phyloP scores from a whole-genome alignment of 2,329 filamentous ascomycete genomes.

The Botrytis galanthina region DNA sequence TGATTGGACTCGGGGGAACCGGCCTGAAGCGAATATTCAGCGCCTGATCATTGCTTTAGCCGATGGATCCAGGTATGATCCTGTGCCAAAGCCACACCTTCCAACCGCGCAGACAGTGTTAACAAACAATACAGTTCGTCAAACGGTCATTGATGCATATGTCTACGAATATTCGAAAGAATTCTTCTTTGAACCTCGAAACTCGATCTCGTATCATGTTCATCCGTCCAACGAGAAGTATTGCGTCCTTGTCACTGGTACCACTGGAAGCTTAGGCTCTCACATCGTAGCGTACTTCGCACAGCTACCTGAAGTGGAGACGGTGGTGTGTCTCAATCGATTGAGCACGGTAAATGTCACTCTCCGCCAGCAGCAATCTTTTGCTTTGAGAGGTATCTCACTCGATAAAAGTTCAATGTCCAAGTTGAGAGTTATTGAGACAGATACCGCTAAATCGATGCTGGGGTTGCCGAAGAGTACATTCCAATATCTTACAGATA shows the following conservation, averaged over 20 bases:
- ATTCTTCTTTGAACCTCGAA: slow-evolving; percentile 38
- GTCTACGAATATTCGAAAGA: neutral
- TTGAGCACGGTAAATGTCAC: slow-evolving; percentile 20
- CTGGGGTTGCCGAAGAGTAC: too few relatives aligned
- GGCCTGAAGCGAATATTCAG: slow-evolving; percentile 19
- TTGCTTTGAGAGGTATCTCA: slow-evolving; percentile 34
- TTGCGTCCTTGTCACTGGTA: too few relatives aligned
- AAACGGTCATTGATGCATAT: slow-evolving; percentile 7
- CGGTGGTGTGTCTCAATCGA: neutral
- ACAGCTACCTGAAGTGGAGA: neutral
- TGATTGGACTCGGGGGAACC: slow-evolving; percentile 27
- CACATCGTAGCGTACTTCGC: slow-evolving; percentile 36
- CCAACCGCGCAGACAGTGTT: neutral
- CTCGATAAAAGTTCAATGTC: slow-evolving; percentile 26
- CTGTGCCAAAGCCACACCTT: neutral
- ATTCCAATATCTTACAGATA: too few relatives aligned
- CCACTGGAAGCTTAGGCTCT: slow-evolving; percentile 40
- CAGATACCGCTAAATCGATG: slow-evolving; percentile 36
- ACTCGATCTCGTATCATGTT: slow-evolving; percentile 29
- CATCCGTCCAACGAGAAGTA: too few relatives aligned
- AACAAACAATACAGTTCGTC: slow-evolving; percentile 13
- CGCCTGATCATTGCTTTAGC: slow-evolving; percentile 20
- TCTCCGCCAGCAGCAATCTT: slow-evolving; percentile 40
- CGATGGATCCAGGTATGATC: slow-evolving; percentile 5
- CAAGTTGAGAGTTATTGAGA: slow-evolving; percentile 45